Percentiles rank a stretch among this genome's conserved stretches.
Conservation (phyloP, 1,284 basidiomycete species). For the Rhodotorula glutinis region DNA sequence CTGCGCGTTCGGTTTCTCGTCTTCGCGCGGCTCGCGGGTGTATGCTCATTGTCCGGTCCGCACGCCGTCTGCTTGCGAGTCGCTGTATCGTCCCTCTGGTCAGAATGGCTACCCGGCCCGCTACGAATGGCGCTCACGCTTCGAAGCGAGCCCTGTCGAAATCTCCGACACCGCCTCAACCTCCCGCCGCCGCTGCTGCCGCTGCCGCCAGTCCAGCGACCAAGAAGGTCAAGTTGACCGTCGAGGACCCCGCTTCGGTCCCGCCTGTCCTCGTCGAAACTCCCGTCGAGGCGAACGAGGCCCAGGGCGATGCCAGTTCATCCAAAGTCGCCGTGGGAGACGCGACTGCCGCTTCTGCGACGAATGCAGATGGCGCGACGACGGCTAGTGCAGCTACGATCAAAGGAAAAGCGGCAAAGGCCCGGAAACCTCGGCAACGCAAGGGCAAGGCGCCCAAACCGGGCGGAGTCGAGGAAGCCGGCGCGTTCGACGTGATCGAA, state of each 20-base stretch:
- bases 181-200: background rate
- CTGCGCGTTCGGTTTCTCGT: no score
- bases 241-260: slow-evolving; percentile 6
- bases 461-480: slow-evolving; percentile 62
- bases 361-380: background rate
- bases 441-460: slow-evolving; percentile 40
- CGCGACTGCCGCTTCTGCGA: background rate
- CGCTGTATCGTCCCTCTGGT: background rate
- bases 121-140: background rate
- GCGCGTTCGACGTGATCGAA: slow-evolving; percentile 65
- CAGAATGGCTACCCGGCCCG: background rate
- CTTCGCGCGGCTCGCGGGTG: no score
- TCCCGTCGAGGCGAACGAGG: background rate
- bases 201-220: background rate
- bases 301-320: background rate
- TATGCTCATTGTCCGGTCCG: no score
- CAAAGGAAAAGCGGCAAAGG: slow-evolving; percentile 6
- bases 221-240: slow-evolving; percentile 18
- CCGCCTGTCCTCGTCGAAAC: slow-evolving; percentile 12
- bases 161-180: slow-evolving; percentile 10
- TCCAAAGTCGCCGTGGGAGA: no score
- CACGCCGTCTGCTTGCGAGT: no score
- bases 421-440: slow-evolving; percentile 18
- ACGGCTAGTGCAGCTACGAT: background rate
- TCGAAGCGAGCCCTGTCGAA: slow-evolving; percentile 15